phyloP scores from a whole-genome alignment of 257 asterid genomes.

The Vinca minor region DNA sequence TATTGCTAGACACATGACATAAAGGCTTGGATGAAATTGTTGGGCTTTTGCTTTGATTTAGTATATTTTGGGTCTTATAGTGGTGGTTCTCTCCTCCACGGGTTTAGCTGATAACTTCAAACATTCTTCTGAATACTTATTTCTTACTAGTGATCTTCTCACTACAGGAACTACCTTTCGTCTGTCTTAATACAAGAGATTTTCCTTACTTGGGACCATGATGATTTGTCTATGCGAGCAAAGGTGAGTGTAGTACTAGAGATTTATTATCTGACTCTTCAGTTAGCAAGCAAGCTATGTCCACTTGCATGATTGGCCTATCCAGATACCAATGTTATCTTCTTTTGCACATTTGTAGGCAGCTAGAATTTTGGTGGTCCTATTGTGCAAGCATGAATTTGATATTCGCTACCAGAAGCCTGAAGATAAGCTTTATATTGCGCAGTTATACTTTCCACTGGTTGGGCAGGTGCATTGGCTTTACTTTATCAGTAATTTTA shows the following conservation, averaged over 20 bases:
- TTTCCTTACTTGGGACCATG: slow-evolving; percentile 98
- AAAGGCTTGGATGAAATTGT: not conserved
- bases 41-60: not conserved
- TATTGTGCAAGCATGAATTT: slow-evolving; percentile 94
- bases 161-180: slow-evolving; percentile 81
- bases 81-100: not conserved
- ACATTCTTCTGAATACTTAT: not conserved
- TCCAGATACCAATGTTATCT: slow-evolving; percentile 12
- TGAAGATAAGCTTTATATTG: slow-evolving; percentile 95
- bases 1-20: not conserved
- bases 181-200: slow-evolving; percentile 95
- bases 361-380: slow-evolving; percentile 82
- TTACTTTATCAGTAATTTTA: slow-evolving; percentile 13
- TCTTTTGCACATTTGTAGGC: slow-evolving; percentile 49
- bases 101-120: not conserved
- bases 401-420: slow-evolving; percentile 94
- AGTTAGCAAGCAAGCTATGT: slow-evolving; percentile 5
- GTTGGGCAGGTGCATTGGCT: slow-evolving; percentile 72
- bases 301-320: slow-evolving; percentile 11
- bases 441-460: slow-evolving; percentile 90
- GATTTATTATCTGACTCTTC: slow-evolving; percentile 11
- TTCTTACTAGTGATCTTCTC: slow-evolving; percentile 10
- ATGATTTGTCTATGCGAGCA: slow-evolving; percentile 86
- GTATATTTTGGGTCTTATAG: not conserved
- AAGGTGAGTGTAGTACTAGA: slow-evolving; percentile 49